Percentiles rank a stretch among this genome's conserved stretches.
Evolutionary conservation across 163 green algal species (phyloP).

Genomic region (Prototheca wickerhamii): DNA sequence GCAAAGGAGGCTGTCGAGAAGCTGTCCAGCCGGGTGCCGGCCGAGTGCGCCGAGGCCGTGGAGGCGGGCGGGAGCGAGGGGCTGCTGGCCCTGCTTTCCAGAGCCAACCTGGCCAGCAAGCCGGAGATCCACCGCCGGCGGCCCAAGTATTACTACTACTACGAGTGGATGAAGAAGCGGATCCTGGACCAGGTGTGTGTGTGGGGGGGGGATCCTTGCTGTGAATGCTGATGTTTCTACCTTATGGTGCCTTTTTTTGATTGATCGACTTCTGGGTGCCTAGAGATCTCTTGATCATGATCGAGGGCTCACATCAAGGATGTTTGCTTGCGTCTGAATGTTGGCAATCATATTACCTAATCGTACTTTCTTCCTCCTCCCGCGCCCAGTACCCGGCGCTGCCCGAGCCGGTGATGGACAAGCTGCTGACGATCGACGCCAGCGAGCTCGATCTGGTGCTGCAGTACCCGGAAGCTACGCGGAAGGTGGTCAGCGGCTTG

Average conservation of each 20-base stretch:
- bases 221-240: background rate
- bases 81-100: slow-evolving; percentile 20
- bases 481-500: slow-evolving; percentile 23
- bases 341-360: too few relatives aligned
- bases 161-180: slow-evolving; percentile 56
- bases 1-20: background rate
- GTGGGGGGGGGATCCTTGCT: background rate
- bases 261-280: too few relatives aligned
- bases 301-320: too few relatives aligned
- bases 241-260: too few relatives aligned
- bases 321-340: too few relatives aligned
- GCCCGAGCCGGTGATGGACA: slow-evolving; percentile 60
- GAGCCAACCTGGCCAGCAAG: slow-evolving; percentile 5
- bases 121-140: slow-evolving; percentile 28
- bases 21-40: background rate
- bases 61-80: slow-evolving; percentile 14
- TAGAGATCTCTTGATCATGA: too few relatives aligned
- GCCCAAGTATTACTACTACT: slow-evolving; percentile 67
- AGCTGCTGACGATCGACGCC: slow-evolving; percentile 56
- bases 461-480: slow-evolving; percentile 35
- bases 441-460: slow-evolving; percentile 58
- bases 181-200: slow-evolving; percentile 18
- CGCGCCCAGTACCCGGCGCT: slow-evolving; percentile 25
- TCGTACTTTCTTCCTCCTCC: too few relatives aligned
- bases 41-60: background rate